A percentile compares a stretch with the other conserved stretches of the same genome.
Conservation (phyloP, 345 rosid species). For the Linum tenue region DNA sequence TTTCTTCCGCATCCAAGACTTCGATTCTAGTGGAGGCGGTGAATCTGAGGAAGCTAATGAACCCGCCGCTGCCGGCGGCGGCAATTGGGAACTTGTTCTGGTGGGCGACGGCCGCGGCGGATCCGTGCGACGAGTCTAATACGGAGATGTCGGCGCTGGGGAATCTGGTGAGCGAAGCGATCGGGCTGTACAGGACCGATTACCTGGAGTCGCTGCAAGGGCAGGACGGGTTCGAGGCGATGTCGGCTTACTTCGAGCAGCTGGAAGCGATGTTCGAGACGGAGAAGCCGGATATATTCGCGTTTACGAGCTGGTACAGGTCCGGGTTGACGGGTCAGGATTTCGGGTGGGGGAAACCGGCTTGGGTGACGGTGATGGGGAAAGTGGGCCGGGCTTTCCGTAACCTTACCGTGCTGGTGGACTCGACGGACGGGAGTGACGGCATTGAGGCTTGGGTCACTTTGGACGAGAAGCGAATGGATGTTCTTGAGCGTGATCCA, state of each 20-base stretch:
- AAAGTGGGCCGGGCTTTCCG: slow-evolving; percentile 9
- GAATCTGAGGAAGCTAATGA: slow-evolving; percentile 15
- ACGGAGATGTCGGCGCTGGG: slow-evolving; percentile 1
- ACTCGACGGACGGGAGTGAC: slow-evolving; percentile 7
- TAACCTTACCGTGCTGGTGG: slow-evolving; percentile 12
- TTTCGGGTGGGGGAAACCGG: slow-evolving; percentile 19
- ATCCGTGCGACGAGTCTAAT: neutral
- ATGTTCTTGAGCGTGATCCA: slow-evolving; percentile 6
- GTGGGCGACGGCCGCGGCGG: slow-evolving; percentile 11
- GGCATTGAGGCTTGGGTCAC: slow-evolving; percentile 20
- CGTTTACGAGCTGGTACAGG: slow-evolving; percentile 15
- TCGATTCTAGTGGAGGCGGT: slow-evolving; percentile 16
- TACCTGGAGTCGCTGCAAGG: slow-evolving; percentile 14
- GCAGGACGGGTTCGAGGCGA: slow-evolving; percentile 8
- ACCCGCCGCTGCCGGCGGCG: slow-evolving; percentile 16
- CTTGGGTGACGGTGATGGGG: slow-evolving; percentile 2
- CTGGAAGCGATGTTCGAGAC: neutral
- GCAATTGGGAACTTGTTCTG: slow-evolving; percentile 11
- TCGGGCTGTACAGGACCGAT: slow-evolving; percentile 10
- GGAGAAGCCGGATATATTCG: slow-evolving; percentile 18
- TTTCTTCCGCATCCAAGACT: slow-evolving; percentile 1
- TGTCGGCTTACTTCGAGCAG: slow-evolving; percentile 8
- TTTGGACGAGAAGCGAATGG: slow-evolving; percentile 11
- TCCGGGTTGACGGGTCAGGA: slow-evolving; percentile 5
- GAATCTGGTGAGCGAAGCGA: slow-evolving; percentile 6